Conservation (phyloP, 164 flowering plant species). For the Brasenia schreberi region DNA sequence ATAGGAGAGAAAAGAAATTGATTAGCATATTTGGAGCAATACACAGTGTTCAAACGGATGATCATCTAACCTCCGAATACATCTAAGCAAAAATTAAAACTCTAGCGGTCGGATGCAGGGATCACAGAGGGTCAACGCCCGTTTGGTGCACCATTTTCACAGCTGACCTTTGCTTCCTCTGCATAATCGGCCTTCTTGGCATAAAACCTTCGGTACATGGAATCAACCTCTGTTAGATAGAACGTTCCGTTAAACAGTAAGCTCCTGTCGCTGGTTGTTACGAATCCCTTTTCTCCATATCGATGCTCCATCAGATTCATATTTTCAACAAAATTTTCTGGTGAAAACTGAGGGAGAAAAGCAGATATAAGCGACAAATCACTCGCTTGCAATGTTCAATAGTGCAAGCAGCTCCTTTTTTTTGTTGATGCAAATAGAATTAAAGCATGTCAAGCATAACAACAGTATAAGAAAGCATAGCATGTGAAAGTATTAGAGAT, state of each 20-base stretch:
- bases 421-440: too few relatives aligned
- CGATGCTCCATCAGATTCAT: constrained; percentile 93
- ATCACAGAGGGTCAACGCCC: neutral
- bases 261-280: constrained; percentile 67
- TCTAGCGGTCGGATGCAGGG: neutral
- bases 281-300: constrained; percentile 83
- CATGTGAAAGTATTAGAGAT: too few relatives aligned
- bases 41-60: neutral
- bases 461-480: too few relatives aligned
- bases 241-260: constrained; percentile 71
- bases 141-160: neutral
- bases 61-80: neutral
- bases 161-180: neutral
- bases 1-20: too few relatives aligned
- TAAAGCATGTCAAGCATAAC: too few relatives aligned
- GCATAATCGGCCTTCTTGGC: constrained; percentile 29
- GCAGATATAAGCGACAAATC: too few relatives aligned
- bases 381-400: too few relatives aligned
- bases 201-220: constrained; percentile 88
- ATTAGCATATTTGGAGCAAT: neutral
- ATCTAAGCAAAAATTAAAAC: neutral
- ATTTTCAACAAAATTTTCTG: constrained; percentile 70
- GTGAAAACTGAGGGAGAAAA: constrained; percentile 36
- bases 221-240: constrained; percentile 83
- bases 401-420: too few relatives aligned